Conservation (phyloP, 208 protist species). For the Naegleria lovaniensis region DNA sequence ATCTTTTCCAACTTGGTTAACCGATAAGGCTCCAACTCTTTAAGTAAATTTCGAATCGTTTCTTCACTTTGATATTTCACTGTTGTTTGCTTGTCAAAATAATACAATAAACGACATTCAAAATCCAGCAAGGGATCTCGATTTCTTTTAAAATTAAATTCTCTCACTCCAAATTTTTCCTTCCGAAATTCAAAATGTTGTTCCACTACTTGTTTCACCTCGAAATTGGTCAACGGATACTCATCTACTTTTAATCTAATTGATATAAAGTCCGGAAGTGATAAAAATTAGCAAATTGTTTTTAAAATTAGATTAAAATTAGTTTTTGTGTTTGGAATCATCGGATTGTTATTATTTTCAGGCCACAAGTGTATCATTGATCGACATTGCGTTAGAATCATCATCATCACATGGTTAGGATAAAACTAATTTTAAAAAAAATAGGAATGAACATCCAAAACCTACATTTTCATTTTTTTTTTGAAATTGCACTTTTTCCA, state of each 20-base stretch:
- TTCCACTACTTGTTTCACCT: background rate
- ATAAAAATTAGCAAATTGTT: no score
- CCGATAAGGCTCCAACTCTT: background rate
- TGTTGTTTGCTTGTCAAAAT: conserved; percentile 7
- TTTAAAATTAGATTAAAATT: no score
- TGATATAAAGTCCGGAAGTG: no score
- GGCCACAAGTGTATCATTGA: no score
- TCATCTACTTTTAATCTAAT: background rate
- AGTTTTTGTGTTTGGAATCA: no score
- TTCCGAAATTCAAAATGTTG: conserved; percentile 1
- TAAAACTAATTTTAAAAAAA: no score
- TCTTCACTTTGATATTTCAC: background rate
- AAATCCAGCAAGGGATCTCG: background rate
- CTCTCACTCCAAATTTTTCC: background rate
- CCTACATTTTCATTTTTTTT: no score
- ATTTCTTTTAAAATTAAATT: conserved; percentile 1
- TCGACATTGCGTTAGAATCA: no score
- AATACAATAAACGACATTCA: conserved; percentile 1
- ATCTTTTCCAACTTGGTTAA: background rate
- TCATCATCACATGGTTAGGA: no score
- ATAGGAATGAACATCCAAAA: no score
- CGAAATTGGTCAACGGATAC: background rate
- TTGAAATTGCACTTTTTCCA: no score
- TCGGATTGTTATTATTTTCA: no score
- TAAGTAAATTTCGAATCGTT: background rate